Base-by-base conservation (phyloP, 2,329 filamentous ascomycete species). In the Colletotrichum chlorophyti region DNA sequence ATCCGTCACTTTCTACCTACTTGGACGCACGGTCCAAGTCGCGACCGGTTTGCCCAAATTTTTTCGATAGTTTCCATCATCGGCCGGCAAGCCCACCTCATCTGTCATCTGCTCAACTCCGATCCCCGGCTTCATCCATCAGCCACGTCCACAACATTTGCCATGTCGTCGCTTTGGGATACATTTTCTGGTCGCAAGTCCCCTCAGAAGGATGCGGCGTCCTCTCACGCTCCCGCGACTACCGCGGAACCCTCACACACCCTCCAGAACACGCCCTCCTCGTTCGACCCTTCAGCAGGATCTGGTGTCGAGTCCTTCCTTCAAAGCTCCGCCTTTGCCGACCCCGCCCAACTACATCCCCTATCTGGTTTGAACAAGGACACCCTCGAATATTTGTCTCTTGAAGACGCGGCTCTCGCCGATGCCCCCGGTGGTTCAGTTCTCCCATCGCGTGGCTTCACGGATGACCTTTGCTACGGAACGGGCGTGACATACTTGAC, bases 401-500 rank as follows among this genome's bases (percentile, higher is more conserved):
- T 99, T 70, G 95, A 99, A 77, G 96, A 99, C 73, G 91, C 92
- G 46, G 86, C 89, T 24, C 86, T 97, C 58, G 93, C 92, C 62
- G 88, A 96, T 69, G 84, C 96, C 17, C 93, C 93, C 45, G 93
- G 88, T 59, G 90, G 91, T 72, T 96, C 94, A 38, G 90, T 93
- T 52, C 85, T 99, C 52, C 95, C 96, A 38, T 97, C 93, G 54
- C 89, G 95, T 74, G 95, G 95, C 72, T 99, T 96, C 87, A 96
- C 93, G 61, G 95, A 99, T 72, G 95, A 99, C 74, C 86, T 99
- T 60, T 98, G 95, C 79, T 99, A 99, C 74, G 95, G 96, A 70
- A 96, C 95, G 19, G 95, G 95, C 68, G 88, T 94, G 62, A 97
- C 93, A 71, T 99, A 99, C 73, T 82, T 99, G 60, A 81, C 91